These are phyloP conservation scores for Lasiosphaeria miniovina DNA, from an alignment of 495 filamentous ascomycete genomes.

Conservation along the genomic window DNA sequence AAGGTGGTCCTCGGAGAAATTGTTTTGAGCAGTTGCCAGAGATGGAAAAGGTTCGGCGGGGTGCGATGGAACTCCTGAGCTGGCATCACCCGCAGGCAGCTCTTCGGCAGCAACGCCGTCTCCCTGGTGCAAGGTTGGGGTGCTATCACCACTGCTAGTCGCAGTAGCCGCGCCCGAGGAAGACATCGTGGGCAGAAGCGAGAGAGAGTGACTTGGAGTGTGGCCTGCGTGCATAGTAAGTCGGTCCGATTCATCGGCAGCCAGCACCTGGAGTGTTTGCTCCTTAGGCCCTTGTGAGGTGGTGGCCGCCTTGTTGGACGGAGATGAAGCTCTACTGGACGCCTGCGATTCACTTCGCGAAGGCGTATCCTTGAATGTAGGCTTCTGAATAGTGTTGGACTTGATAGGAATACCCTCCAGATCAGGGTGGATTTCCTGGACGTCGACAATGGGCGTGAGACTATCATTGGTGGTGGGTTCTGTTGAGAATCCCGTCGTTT, in stretches of 20 bases:
- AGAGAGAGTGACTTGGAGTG: conserved; percentile 47
- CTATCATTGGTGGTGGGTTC: conserved; percentile 16
- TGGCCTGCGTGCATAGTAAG: conserved; percentile 51
- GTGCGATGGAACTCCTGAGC: background rate
- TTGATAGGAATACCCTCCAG: conserved; percentile 46
- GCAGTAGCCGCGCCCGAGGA: conserved; percentile 35
- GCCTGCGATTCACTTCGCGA: conserved; percentile 22
- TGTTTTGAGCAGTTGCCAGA: conserved; percentile 7
- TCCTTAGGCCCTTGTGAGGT: conserved; percentile 26
- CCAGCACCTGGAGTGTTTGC: conserved; percentile 40
- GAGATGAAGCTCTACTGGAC: conserved; percentile 23
- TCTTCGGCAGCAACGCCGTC: conserved; percentile 23
- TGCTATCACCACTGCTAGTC: conserved; percentile 38
- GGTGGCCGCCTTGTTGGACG: conserved; percentile 14
- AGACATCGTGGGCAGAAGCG: conserved; percentile 35
- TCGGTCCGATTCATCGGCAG: conserved; percentile 37
- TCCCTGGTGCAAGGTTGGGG: conserved; percentile 30
- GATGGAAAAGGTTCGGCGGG: background rate
- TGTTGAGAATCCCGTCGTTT: conserved; percentile 19
- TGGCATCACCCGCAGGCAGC: conserved; percentile 7
- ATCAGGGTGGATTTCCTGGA: conserved; percentile 43
- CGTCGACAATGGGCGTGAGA: conserved; percentile 40
- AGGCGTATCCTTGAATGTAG: conserved; percentile 39
- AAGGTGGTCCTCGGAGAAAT: conserved; percentile 21
- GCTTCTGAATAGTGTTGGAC: conserved; percentile 37